phyloP scores from a whole-genome alignment of 2,329 filamentous ascomycete species.

The Penicillium fuscoglaucum region DNA sequence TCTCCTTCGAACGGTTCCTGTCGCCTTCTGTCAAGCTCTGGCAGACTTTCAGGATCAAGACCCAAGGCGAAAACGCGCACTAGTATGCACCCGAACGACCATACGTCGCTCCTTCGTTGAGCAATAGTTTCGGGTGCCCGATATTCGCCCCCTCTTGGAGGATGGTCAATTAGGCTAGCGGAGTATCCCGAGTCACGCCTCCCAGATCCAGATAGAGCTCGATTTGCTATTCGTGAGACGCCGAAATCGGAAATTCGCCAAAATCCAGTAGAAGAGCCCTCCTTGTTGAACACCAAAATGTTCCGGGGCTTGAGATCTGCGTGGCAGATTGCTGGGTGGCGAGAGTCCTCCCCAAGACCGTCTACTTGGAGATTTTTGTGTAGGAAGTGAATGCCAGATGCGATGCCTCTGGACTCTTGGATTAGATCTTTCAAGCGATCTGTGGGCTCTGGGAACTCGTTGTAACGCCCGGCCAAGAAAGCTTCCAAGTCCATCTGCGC shows the following conservation, averaged over 20 bases:
- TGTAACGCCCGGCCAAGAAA: slow-evolving; percentile 11
- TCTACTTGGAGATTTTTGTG: slow-evolving; percentile 10
- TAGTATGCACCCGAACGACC: slow-evolving; percentile 27
- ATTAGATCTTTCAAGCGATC: slow-evolving; percentile 11
- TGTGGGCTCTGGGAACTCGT: not conserved
- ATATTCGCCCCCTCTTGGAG: not conserved
- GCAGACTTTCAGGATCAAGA: slow-evolving; percentile 2
- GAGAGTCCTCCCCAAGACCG: not conserved
- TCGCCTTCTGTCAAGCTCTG: not conserved
- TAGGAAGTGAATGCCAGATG: slow-evolving; percentile 17
- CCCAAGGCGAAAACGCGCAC: slow-evolving; percentile 18
- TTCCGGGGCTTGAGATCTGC: slow-evolving; percentile 12
- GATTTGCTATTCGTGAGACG: slow-evolving; percentile 11
- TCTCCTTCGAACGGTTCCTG: not conserved
- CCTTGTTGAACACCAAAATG: slow-evolving; percentile 20
- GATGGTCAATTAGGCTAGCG: no score
- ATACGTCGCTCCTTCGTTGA: slow-evolving; percentile 19
- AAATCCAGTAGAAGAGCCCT: slow-evolving; percentile 14
- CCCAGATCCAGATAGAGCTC: not conserved
- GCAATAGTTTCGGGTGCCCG: slow-evolving; percentile 15
- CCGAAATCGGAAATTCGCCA: slow-evolving; percentile 32
- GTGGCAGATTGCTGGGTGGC: not conserved
- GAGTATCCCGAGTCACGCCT: not conserved
- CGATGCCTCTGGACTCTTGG: slow-evolving; percentile 12
- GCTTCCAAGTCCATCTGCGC: slow-evolving; percentile 21